Conservation (phyloP, 352 stramenopile genomes). For the Globisporangium apiculatum region DNA sequence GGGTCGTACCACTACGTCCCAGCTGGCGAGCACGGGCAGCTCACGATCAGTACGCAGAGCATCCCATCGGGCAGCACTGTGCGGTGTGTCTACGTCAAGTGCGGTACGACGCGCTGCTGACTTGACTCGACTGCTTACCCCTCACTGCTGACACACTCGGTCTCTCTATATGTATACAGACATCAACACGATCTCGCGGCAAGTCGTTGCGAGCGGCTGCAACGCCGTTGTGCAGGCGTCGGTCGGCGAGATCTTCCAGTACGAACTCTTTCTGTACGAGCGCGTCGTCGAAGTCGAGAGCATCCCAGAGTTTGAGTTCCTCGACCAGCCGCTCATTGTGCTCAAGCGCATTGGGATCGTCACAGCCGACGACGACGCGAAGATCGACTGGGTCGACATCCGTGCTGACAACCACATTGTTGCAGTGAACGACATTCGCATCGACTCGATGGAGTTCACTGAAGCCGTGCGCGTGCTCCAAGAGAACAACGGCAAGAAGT, state of each 20-base stretch:
- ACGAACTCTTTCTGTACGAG: constrained; percentile 83
- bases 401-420: constrained; percentile 83
- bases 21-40: constrained; percentile 45
- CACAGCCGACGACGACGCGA: constrained; percentile 33
- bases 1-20: constrained; percentile 75
- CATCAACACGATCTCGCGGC: constrained; percentile 78
- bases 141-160: background rate
- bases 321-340: constrained; percentile 80
- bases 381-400: constrained; percentile 76
- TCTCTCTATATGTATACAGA: constrained; percentile 22
- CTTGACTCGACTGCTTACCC: too few relatives aligned
- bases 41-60: constrained; percentile 74
- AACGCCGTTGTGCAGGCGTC: constrained; percentile 79
- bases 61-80: constrained; percentile 58
- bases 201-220: constrained; percentile 81
- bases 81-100: constrained; percentile 84
- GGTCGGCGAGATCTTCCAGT: constrained; percentile 85
- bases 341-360: constrained; percentile 83
- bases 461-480: constrained; percentile 74
- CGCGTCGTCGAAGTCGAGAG: constrained; percentile 85
- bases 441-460: constrained; percentile 77
- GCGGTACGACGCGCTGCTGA: constrained; percentile 19
- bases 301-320: constrained; percentile 82
- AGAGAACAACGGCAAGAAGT: constrained; percentile 82
- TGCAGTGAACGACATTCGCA: constrained; percentile 81